These are phyloP conservation scores for Ceratocystis lukuohia DNA, from an alignment of 2,329 filamentous ascomycete species.

Conservation along the genomic window DNA sequence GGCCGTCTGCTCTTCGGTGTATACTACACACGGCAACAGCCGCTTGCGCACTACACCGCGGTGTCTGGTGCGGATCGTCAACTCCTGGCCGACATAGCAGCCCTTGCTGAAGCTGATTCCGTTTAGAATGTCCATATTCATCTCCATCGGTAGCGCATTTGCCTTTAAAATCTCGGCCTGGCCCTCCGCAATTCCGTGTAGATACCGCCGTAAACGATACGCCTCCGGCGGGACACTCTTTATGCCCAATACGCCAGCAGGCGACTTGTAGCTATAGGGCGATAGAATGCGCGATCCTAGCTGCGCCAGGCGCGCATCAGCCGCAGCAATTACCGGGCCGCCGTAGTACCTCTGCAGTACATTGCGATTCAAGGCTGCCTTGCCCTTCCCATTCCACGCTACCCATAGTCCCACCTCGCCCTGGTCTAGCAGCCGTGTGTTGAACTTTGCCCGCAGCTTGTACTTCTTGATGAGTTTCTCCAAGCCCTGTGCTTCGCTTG, in stretches of 20 bases:
- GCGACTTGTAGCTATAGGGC: constrained; percentile 22
- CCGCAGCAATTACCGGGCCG: constrained; percentile 27
- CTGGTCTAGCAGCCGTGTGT: constrained; percentile 49
- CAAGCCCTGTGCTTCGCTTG: constrained; percentile 46
- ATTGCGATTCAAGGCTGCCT: neutral
- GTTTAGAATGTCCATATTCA: constrained; percentile 72
- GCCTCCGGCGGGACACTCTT: constrained; percentile 38
- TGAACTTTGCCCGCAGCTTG: constrained; percentile 70
- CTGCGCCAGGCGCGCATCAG: constrained; percentile 41
- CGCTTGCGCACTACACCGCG: constrained; percentile 87
- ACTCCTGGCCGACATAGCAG: constrained; percentile 91
- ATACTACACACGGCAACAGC: constrained; percentile 67
- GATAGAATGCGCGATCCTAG: constrained; percentile 40
- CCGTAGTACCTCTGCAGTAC: neutral
- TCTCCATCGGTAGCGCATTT: constrained; percentile 68
- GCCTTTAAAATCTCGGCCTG: constrained; percentile 61
- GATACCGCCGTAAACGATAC: constrained; percentile 66
- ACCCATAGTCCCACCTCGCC: constrained; percentile 59
- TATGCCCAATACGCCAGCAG: constrained; percentile 30
- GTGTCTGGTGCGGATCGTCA: constrained; percentile 91
- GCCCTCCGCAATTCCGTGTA: constrained; percentile 74
- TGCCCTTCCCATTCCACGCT: constrained; percentile 48
- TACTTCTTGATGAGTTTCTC: constrained; percentile 67
- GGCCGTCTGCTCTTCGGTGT: constrained; percentile 31
- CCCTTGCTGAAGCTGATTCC: constrained; percentile 91